These are phyloP conservation scores for Fusarium sp. DNA, from an alignment of 2,329 filamentous ascomycete genomes.

Conservation along the genomic window DNA sequence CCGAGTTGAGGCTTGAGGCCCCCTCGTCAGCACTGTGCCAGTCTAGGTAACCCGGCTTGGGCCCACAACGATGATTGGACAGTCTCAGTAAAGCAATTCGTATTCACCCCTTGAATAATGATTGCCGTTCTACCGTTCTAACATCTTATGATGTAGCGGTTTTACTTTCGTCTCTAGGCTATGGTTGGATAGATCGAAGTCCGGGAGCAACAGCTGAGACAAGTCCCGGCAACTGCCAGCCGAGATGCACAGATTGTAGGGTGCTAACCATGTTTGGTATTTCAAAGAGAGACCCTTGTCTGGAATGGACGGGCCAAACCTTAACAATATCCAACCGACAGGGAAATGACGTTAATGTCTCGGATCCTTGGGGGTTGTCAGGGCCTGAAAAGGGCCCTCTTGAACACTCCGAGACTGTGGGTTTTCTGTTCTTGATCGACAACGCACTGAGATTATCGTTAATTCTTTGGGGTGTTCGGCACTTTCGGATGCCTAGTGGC, in stretches of 20 bases:
- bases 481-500: background rate
- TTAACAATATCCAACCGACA: background rate
- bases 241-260: background rate
- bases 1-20: background rate
- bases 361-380: background rate
- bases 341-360: conserved; percentile 7
- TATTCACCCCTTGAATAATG: background rate
- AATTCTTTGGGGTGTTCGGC: background rate
- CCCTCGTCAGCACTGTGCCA: background rate
- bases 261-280: background rate
- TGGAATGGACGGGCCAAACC: background rate
- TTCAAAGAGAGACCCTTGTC: conserved; percentile 7
- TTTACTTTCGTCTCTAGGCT: background rate
- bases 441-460: background rate
- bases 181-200: background rate
- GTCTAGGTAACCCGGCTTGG: background rate
- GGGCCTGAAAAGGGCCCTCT: background rate
- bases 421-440: background rate
- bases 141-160: background rate
- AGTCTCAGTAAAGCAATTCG: background rate
- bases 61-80: background rate
- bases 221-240: background rate
- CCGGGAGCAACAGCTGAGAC: background rate
- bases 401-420: background rate
- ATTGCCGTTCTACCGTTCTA: background rate